These are phyloP conservation scores for Termitomyces sp. DNA, from an alignment of 768 basidiomycete genomes.

Conservation along the genomic window DNA sequence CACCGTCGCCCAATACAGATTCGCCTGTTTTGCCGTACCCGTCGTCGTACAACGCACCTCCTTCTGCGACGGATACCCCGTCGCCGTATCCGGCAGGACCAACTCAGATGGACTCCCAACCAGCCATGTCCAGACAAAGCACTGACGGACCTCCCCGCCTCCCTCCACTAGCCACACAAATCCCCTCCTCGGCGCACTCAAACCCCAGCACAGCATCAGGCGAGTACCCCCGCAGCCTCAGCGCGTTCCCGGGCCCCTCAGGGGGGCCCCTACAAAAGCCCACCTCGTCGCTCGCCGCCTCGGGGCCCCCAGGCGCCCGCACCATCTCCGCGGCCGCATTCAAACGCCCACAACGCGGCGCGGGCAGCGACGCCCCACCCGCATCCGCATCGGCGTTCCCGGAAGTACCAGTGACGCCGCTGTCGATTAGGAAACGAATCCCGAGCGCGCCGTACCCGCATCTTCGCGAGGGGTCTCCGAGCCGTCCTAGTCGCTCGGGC, in stretches of 20 bases:
- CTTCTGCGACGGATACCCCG: constrained; percentile 1
- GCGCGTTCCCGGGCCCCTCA: constrained; percentile 10
- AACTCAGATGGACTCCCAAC: constrained; percentile 2
- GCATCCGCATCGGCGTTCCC: constrained; percentile 21
- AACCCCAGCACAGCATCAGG: neutral
- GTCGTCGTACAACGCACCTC: constrained; percentile 13
- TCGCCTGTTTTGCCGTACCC: constrained; percentile 19
- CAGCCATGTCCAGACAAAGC: neutral
- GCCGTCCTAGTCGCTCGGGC: constrained; percentile 4
- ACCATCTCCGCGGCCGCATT: constrained; percentile 79
- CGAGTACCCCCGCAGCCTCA: constrained; percentile 34
- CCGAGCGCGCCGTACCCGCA: constrained; percentile 38
- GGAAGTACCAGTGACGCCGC: constrained; percentile 44
- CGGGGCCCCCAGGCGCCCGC: constrained; percentile 32
- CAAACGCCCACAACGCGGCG: constrained; percentile 40
- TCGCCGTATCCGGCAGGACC: constrained; percentile 1
- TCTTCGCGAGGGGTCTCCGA: constrained; percentile 14
- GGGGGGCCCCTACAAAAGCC: constrained; percentile 13
- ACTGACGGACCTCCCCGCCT: constrained; percentile 9
- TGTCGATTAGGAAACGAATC: constrained; percentile 43
- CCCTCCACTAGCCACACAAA: constrained; percentile 2
- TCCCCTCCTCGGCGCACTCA: constrained; percentile 26
- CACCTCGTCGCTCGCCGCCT: constrained; percentile 8
- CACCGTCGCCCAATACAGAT: constrained; percentile 27
- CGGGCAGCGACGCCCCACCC: constrained; percentile 21